Conservation (phyloP, 176 grass and related monocot species). For the Juncus effusus region DNA sequence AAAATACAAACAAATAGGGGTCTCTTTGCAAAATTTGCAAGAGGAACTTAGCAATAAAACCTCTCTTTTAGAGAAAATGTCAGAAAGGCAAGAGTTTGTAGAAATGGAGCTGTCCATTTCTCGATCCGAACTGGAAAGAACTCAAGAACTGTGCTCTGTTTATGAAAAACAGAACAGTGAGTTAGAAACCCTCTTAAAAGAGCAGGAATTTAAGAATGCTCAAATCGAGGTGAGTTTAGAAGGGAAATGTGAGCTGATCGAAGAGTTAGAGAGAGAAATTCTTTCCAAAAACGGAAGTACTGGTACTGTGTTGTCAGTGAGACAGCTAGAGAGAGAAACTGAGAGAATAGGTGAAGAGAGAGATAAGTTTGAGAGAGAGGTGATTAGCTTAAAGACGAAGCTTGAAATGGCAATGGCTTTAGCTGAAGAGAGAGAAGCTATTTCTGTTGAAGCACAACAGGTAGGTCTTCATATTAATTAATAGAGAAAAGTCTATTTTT, state of each 20-base stretch:
- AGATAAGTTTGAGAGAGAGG: conserved; percentile 42
- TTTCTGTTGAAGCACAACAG: conserved; percentile 65
- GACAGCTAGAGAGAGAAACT: conserved; percentile 41
- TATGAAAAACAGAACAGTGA: conserved; percentile 58
- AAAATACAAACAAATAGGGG: conserved; percentile 39
- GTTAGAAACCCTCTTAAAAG: conserved; percentile 53
- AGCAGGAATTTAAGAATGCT: conserved; percentile 43
- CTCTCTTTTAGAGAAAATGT: conserved; percentile 40
- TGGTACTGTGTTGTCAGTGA: conserved; percentile 33
- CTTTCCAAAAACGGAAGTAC: conserved; percentile 50
- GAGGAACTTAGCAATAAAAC: conserved; percentile 52
- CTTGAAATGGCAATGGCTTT: conserved; percentile 76
- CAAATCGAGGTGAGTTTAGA: conserved; percentile 45
- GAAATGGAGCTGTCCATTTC: conserved; percentile 50
- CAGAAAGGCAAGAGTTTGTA: conserved; percentile 43
- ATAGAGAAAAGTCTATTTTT: too few species aligned
- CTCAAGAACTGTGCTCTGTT: conserved; percentile 33
- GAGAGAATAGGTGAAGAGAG: conserved; percentile 42
- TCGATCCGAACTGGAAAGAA: conserved; percentile 63
- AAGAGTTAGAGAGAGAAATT: conserved; percentile 64
- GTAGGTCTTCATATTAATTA: conserved; percentile 36
- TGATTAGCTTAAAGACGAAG: conserved; percentile 45
- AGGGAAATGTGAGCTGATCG: conserved; percentile 60
- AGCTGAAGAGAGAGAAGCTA: conserved; percentile 89
- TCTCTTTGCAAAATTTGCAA: conserved; percentile 46